These are phyloP conservation scores for Penstemon davidsonii DNA, from an alignment of 257 asterid species.

Conservation along the genomic window DNA sequence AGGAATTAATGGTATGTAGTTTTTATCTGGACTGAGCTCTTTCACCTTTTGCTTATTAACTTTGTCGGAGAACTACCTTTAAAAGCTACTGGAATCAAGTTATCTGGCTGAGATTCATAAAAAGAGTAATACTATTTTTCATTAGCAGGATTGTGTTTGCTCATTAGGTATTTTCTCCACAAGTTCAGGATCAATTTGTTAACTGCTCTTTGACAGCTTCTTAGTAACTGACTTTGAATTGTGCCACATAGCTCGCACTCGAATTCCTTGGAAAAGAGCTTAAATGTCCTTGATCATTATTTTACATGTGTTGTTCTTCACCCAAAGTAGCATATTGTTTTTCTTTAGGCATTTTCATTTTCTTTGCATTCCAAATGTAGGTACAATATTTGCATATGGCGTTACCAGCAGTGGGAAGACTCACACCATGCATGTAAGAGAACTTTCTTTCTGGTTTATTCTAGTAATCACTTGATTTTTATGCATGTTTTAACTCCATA, in stretches of 20 bases:
- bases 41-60: conserved; percentile 23
- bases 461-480: not conserved
- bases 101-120: conserved; percentile 10
- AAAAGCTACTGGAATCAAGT: conserved; percentile 20
- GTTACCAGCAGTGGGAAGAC: conserved; percentile 99
- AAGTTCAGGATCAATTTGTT: not conserved
- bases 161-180: conserved; percentile 14
- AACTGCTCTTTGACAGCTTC: conserved; percentile 8
- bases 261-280: too few species aligned
- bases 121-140: conserved; percentile 18
- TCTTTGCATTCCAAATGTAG: conserved; percentile 40
- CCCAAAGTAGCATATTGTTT: conserved; percentile 21
- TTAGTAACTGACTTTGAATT: not conserved
- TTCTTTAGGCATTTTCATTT: conserved; percentile 24
- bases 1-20: conserved; percentile 79
- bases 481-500: conserved; percentile 16
- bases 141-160: conserved; percentile 13
- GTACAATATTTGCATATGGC: conserved; percentile 96
- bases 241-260: not conserved
- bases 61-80: conserved; percentile 13
- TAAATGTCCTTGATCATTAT: not conserved
- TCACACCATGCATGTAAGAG: conserved; percentile 98
- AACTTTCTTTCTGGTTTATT: conserved; percentile 23
- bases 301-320: conserved; percentile 10
- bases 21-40: conserved; percentile 16